These are phyloP conservation scores for Citrullus amarus DNA, from an alignment of 306 rosid genomes.

Conservation along the genomic window DNA sequence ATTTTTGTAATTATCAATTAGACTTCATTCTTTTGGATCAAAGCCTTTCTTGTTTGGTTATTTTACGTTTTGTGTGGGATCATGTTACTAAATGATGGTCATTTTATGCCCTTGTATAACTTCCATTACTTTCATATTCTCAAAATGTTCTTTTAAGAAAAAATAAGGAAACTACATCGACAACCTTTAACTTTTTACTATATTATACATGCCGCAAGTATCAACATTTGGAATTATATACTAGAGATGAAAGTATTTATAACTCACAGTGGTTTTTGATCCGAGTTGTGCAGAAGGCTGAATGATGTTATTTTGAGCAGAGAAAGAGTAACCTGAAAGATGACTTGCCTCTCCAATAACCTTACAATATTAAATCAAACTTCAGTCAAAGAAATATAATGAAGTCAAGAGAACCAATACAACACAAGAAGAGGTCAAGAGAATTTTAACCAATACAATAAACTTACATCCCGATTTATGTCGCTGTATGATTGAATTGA, in stretches of 20 bases:
- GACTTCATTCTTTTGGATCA: not conserved
- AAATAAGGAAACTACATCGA: not conserved
- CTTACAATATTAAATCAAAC: conserved; percentile 22
- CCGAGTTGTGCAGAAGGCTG: conserved; percentile 86
- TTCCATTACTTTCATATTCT: not conserved
- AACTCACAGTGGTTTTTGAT: conserved; percentile 75
- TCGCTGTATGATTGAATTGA: conserved; percentile 84
- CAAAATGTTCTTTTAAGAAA: not conserved
- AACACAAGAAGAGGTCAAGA: not conserved
- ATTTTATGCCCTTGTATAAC: not conserved
- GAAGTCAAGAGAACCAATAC: not conserved
- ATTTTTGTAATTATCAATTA: not conserved
- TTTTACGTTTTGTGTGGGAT: not conserved
- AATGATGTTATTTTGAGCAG: conserved; percentile 73
- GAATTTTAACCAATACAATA: conserved; percentile 9
- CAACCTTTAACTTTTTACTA: not conserved
- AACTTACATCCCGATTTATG: conserved; percentile 90
- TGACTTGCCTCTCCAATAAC: conserved; percentile 78
- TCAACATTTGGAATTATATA: not conserved
- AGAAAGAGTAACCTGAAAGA: conserved; percentile 86
- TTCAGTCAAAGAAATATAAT: conserved; percentile 5
- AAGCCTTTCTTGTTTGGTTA: not conserved
- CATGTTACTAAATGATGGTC: not conserved
- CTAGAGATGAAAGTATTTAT: not conserved
- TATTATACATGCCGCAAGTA: not conserved